Base-by-base conservation (phyloP, 768 basidiomycete species). In the Boletus tomentosulus region DNA sequence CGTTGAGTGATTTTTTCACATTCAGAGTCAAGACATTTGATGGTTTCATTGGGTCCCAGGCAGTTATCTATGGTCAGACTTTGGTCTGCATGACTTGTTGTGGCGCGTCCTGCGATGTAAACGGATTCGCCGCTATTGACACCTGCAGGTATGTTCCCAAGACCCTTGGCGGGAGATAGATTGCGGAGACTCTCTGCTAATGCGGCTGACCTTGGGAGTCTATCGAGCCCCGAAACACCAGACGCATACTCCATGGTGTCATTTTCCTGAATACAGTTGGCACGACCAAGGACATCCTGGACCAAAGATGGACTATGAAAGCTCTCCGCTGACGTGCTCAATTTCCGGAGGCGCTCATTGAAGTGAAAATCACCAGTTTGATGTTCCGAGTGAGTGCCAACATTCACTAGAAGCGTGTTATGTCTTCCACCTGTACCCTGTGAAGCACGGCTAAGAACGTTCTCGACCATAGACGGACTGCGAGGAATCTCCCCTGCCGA, bases 1-100 rank as follows among this genome's bases (percentile, higher is more conserved):
- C 30, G 57, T 35, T 43, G 58, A 8, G 50, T 43, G 45, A 58
- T 50, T 44, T 35, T 50, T 24, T 45, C 13, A 42, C 41, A 24
- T 11, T 24, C 24, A 5, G 41, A 42, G 19, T 24, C 39, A 13
- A 12, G 39, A 3, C 22, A 12, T 25, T 13, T 10, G 41, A 42
- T 25, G 11, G 19, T 25, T 12, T 22, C 24, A 6, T 25, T 24
- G 22, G 41, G 19, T 19, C 22, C 24, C 24, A 24, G 12, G 24
- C 22, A 24, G 41, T 16, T 39, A n/a, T 11, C 28, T 39, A 35
- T 37, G 25, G 8, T 11, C 33, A 19, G n/a, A 42, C 42, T 43
- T 44, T 16, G n/a, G 44, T 25, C 10, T 22, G 34, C 24, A 33
- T 34, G 33, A 34, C 33, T 33, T 11, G 12, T 31, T 31, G 30